Evolutionary conservation across 1,139 yeast genomes (phyloP), one percentile per base, ranked within the genome.

Genomic region (Taphrina communis): DNA sequence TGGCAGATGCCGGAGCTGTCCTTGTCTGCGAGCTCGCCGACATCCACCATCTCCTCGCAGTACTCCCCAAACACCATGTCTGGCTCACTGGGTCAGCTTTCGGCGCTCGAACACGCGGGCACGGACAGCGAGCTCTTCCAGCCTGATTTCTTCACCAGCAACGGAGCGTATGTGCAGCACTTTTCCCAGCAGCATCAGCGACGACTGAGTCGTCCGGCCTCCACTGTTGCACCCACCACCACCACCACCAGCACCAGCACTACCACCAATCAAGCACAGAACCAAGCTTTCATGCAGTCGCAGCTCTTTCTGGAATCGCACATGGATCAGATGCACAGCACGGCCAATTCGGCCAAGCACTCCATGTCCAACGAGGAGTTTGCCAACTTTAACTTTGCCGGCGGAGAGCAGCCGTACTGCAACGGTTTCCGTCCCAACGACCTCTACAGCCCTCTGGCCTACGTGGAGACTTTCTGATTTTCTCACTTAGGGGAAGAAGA

Each of bases 1-100:
- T 63, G 67, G 67, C 48, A 58, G 17, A 44, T 55, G 61, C 61
- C 67, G 4, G 67, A 63, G 21, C 55, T 55, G 25, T 14, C 59
- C 12, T 14, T 55, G 21, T 39, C 39, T 36, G 52, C 44, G 38
- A 48, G 35, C 25, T 63, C 67, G 21, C 67, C 67, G 9, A 25
- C 67, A 8, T 63, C 67, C 8, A 42, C 67, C 21, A 48, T 55
- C 46, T 63, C 67, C 0, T 50, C 57, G 5, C 46, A 36, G 17
- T 63, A 55, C 55, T 63, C 67, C 1, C 67, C 67, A 7, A 25
- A 17, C 42, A 8, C 42, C 51, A 31, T 21, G 25, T 58, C 25
- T 12, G 39, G 53, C 42, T 58, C 62, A 8, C 42, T 58, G 21
- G 62, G 62, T 6, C 38, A 36, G 44, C 17, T 44, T 41, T 21